phyloP scores from a whole-genome alignment of 2,329 filamentous ascomycete species.

The Scedosporium minutisporum region DNA sequence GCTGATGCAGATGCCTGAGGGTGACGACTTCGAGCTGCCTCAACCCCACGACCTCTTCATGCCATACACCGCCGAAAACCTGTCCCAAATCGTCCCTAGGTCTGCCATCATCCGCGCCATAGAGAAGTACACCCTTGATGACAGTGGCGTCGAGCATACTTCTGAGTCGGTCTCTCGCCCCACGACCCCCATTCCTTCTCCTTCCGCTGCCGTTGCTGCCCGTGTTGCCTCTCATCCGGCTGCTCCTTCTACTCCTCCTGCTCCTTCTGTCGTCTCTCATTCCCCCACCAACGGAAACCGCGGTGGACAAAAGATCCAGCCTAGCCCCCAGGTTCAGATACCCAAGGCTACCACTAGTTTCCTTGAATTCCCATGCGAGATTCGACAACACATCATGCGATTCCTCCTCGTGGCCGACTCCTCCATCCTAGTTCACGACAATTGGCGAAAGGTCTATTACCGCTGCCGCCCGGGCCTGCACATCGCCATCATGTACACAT shows the following conservation, averaged over 20 bases:
- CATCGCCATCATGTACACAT: slow-evolving; percentile 26
- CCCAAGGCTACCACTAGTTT: slow-evolving; percentile 7
- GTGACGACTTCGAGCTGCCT: slow-evolving; percentile 7
- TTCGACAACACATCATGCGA: slow-evolving; percentile 21
- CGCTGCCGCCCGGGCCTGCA: slow-evolving; percentile 17
- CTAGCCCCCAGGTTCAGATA: no score
- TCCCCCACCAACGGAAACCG: no score
- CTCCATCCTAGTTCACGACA: slow-evolving; percentile 22
- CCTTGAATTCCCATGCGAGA: slow-evolving; percentile 17
- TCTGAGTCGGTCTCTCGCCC: no score
- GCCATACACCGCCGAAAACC: slow-evolving; percentile 11
- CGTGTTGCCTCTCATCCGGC: no score
- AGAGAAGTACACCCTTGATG: no score
- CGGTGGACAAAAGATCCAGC: no score
- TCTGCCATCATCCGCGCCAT: background rate
- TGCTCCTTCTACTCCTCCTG: no score
- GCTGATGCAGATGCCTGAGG: background rate
- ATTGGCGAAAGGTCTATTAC: slow-evolving; percentile 23
- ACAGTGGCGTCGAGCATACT: no score
- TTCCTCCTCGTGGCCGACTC: slow-evolving; percentile 20
- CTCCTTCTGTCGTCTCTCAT: no score
- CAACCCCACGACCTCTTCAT: slow-evolving; percentile 10
- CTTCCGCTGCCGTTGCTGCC: no score
- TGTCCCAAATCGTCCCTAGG: background rate
- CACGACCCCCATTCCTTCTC: no score